phyloP scores from a whole-genome alignment of 805 yeast genomes.

The Lipomyces kockii region DNA sequence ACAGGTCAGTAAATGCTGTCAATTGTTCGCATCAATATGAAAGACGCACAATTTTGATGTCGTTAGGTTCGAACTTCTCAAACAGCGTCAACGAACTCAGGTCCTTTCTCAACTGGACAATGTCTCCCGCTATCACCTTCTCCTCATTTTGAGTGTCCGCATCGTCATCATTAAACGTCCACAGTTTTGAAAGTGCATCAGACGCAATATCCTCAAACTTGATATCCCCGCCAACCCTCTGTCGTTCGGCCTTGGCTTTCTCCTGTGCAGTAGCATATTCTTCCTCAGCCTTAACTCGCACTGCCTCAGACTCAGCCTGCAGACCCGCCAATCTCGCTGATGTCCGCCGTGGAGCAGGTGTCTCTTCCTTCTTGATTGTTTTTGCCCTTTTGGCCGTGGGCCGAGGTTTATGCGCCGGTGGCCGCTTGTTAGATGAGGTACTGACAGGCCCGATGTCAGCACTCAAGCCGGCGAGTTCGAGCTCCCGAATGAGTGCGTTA shows the following conservation, averaged over 20 bases:
- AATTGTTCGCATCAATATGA: not conserved
- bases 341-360: conserved; percentile 62
- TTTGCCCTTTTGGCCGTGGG: conserved; percentile 1
- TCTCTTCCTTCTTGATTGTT: conserved; percentile 4
- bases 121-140: conserved; percentile 52
- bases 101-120: conserved; percentile 57
- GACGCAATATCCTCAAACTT: conserved; percentile 59
- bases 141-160: conserved; percentile 13
- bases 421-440: not conserved
- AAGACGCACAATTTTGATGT: conserved; percentile 61
- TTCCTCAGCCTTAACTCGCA: conserved; percentile 46
- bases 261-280: conserved; percentile 39
- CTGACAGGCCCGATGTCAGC: conserved; percentile 45
- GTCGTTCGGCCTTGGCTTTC: conserved; percentile 50
- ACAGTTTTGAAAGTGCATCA: conserved; percentile 17
- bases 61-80: conserved; percentile 66
- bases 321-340: conserved; percentile 81
- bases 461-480: conserved; percentile 65
- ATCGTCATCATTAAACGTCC: conserved; percentile 43
- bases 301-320: conserved; percentile 57
- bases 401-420: not conserved
- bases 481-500: conserved; percentile 68
- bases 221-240: conserved; percentile 70
- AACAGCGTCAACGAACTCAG: conserved; percentile 58
- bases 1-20: not conserved